phyloP scores from a whole-genome alignment of 2,329 filamentous ascomycete genomes.

The Cladosporium velox region DNA sequence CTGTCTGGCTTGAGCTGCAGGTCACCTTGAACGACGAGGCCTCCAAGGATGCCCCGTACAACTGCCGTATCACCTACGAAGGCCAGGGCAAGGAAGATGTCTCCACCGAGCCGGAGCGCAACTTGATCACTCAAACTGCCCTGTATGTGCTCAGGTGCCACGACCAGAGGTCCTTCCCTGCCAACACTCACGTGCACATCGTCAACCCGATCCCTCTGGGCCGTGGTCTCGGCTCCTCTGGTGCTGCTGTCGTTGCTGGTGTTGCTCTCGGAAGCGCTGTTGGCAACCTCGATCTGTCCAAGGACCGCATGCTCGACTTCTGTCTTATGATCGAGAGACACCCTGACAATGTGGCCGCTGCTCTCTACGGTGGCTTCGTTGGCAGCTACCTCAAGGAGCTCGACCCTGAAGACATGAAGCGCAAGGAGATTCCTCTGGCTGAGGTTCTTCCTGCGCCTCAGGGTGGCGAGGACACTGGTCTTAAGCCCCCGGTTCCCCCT shows the following conservation, averaged over 20 bases:
- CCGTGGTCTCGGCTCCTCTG: slow-evolving; percentile 89
- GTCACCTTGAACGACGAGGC: slow-evolving; percentile 69
- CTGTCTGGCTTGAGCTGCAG: slow-evolving; percentile 86
- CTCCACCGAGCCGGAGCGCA: slow-evolving; percentile 78
- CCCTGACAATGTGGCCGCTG: slow-evolving; percentile 92
- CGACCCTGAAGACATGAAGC: slow-evolving; percentile 81
- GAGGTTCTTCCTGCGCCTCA: slow-evolving; percentile 90
- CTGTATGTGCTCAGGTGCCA: slow-evolving; percentile 94
- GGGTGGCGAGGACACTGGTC: slow-evolving; percentile 86
- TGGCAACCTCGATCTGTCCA: slow-evolving; percentile 73
- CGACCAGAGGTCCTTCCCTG: slow-evolving; percentile 78
- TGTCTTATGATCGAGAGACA: slow-evolving; percentile 95
- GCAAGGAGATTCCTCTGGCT: slow-evolving; percentile 89
- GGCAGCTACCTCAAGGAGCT: slow-evolving; percentile 95
- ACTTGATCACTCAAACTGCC: slow-evolving; percentile 91
- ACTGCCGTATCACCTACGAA: slow-evolving; percentile 90
- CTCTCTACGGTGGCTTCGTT: slow-evolving; percentile 93
- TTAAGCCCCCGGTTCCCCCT: slow-evolving; percentile 84
- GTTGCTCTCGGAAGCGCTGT: slow-evolving; percentile 92
- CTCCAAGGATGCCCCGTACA: slow-evolving; percentile 64
- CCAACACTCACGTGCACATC: slow-evolving; percentile 88
- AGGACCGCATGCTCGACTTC: slow-evolving; percentile 87
- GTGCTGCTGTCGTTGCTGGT: slow-evolving; percentile 91
- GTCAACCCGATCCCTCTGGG: slow-evolving; percentile 93
- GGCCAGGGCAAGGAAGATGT: slow-evolving; percentile 78